phyloP scores from a whole-genome alignment of 306 rosid genomes.

The Fragaria ananassa region DNA sequence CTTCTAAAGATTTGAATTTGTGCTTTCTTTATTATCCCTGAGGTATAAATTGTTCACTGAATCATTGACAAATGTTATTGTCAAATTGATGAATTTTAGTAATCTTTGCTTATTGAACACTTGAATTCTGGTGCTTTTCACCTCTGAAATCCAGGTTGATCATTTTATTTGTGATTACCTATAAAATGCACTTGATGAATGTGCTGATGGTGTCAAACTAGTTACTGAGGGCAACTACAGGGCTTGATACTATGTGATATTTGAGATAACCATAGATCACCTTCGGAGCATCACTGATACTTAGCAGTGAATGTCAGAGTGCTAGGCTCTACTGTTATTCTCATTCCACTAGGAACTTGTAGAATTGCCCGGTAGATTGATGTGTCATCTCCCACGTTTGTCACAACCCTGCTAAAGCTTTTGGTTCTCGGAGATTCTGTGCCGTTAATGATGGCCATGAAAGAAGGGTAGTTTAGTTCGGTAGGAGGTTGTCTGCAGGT shows the following conservation, averaged over 20 bases:
- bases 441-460: not conserved
- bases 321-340: constrained; percentile 8
- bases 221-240: not conserved
- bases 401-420: constrained; percentile 19
- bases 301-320: constrained; percentile 3
- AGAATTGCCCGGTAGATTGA: not conserved
- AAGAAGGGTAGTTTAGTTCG: constrained; percentile 22
- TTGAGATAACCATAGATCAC: constrained; percentile 7
- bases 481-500: not conserved
- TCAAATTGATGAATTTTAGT: too few relatives aligned
- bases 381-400: not conserved
- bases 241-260: constrained; percentile 9
- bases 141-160: not conserved
- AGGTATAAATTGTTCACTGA: not conserved
- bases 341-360: constrained; percentile 14
- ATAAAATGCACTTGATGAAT: not conserved
- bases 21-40: not conserved
- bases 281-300: not conserved
- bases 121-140: not conserved
- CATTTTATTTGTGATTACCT: not conserved
- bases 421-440: constrained; percentile 2
- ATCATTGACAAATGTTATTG: too few relatives aligned
- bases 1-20: not conserved
- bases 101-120: too few relatives aligned
- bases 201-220: not conserved